Evolutionary conservation across 139 green algal genomes (phyloP).

Genomic region (Ettlia oleoabundans): DNA sequence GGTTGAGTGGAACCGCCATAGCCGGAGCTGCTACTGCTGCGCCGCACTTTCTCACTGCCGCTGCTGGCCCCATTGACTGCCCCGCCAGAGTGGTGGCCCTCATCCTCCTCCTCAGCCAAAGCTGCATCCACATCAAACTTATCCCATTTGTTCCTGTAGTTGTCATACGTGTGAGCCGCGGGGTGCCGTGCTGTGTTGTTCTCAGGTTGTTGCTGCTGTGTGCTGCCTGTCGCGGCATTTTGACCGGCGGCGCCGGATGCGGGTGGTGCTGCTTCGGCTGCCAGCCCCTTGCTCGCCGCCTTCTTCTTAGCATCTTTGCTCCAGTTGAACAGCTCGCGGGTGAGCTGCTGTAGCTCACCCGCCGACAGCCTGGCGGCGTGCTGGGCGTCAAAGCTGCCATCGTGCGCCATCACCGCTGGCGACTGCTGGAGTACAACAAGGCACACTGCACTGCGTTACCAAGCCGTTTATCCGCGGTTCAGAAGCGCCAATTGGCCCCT

Average conservation of each 20-base stretch:
- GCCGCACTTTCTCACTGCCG: neutral
- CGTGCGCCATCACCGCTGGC: no score
- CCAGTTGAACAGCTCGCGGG: conserved; percentile 71
- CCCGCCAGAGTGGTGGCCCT: neutral
- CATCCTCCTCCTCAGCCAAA: conserved; percentile 48
- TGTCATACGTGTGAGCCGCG: conserved; percentile 73
- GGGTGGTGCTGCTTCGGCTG: neutral
- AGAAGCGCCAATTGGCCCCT: no score
- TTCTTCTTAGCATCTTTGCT: conserved; percentile 60
- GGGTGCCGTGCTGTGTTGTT: conserved; percentile 25
- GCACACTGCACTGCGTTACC: no score
- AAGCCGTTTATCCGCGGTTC: no score
- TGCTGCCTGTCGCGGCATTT: neutral
- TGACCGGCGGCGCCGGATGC: neutral
- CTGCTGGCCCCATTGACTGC: neutral
- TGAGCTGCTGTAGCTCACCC: conserved; percentile 68
- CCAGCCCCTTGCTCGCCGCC: neutral
- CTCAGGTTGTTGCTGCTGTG: neutral
- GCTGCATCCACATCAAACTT: conserved; percentile 74
- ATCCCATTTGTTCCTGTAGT: conserved; percentile 73
- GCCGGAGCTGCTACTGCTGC: neutral
- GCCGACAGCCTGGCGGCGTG: conserved; percentile 65
- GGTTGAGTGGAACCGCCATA: neutral
- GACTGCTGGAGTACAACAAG: no score
- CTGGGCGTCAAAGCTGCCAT: conserved; percentile 56